A percentile compares a stretch with the other conserved stretches of the same genome.
phyloP scores from a whole-genome alignment of 805 yeast species.

The Hemisphaericaspora nanyangensis region DNA sequence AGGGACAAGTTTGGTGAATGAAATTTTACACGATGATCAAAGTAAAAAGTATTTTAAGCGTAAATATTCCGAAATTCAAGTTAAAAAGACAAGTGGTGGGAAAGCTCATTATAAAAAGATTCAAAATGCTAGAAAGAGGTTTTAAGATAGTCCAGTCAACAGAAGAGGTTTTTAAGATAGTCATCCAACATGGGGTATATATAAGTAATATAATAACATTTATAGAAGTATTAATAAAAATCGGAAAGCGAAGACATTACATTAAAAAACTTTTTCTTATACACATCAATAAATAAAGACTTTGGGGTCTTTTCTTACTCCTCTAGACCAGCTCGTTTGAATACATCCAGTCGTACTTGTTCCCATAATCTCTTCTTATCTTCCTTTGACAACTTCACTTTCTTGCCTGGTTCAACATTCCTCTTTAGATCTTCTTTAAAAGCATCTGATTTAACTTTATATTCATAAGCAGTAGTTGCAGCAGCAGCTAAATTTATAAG shows the following conservation, averaged over 20 bases:
- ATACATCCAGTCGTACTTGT: slow-evolving; percentile 47
- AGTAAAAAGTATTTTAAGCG: slow-evolving; percentile 77
- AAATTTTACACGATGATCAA: slow-evolving; percentile 69
- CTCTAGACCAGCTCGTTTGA: slow-evolving; percentile 41
- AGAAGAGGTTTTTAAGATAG: no score
- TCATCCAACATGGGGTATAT: no score
- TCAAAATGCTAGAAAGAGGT: slow-evolving; percentile 56
- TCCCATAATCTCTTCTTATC: slow-evolving; percentile 48
- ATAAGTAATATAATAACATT: no score
- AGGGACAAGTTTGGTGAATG: slow-evolving; percentile 76
- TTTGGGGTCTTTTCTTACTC: no score
- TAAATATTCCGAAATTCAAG: slow-evolving; percentile 78
- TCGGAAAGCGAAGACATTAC: no score
- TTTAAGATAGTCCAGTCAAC: slow-evolving; percentile 17
- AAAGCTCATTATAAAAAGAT: slow-evolving; percentile 62
- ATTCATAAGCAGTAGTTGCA: slow-evolving; percentile 50
- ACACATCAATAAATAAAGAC: no score
- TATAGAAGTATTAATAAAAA: no score
- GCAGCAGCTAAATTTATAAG: slow-evolving; percentile 53
- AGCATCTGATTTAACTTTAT: slow-evolving; percentile 35
- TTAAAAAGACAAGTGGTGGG: slow-evolving; percentile 57
- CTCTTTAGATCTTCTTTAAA: slow-evolving; percentile 24
- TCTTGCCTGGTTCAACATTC: slow-evolving; percentile 17
- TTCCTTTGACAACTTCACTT: slow-evolving; percentile 32
- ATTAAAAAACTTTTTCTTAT: no score